Evolutionary conservation across 2,329 filamentous ascomycete species (phyloP).

Genomic region (Exophiala sp.): DNA sequence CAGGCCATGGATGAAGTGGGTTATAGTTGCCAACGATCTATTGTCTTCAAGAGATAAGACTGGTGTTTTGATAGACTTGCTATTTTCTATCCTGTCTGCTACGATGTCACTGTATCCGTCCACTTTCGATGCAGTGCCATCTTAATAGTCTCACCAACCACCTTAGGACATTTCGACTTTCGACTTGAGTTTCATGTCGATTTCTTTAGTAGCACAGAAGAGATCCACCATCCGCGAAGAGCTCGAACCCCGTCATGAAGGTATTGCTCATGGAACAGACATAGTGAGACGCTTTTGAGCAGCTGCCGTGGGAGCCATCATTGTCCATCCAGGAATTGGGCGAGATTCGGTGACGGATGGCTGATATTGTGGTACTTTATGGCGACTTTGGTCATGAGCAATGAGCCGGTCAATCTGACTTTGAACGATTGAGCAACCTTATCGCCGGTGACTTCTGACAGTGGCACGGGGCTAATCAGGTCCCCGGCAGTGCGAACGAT

Average conservation of each 20-base stretch:
- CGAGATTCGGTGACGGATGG: constrained; percentile 32
- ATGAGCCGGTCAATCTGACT: constrained; percentile 35
- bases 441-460: constrained; percentile 31
- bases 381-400: constrained; percentile 40
- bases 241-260: constrained; percentile 35
- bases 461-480: constrained; percentile 13
- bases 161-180: no score
- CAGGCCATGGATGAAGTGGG: no score
- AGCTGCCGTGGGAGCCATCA: constrained; percentile 29
- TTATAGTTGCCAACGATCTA: no score
- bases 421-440: constrained; percentile 26
- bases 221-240: constrained; percentile 37
- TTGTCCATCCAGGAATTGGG: constrained; percentile 34
- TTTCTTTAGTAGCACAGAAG: constrained; percentile 30
- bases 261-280: constrained; percentile 41
- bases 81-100: no score
- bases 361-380: constrained; percentile 33
- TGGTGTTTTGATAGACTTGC: no score
- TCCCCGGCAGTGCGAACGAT: constrained; percentile 50
- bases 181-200: no score
- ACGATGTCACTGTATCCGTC: no score
- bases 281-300: constrained; percentile 37
- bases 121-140: no score
- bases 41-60: no score
- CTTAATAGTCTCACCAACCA: no score